Percentiles rank a stretch among this genome's conserved stretches.
Conservation (phyloP, 176 grass and related monocot genomes). For the bread wheat (Triticum aestivum) region DNA sequence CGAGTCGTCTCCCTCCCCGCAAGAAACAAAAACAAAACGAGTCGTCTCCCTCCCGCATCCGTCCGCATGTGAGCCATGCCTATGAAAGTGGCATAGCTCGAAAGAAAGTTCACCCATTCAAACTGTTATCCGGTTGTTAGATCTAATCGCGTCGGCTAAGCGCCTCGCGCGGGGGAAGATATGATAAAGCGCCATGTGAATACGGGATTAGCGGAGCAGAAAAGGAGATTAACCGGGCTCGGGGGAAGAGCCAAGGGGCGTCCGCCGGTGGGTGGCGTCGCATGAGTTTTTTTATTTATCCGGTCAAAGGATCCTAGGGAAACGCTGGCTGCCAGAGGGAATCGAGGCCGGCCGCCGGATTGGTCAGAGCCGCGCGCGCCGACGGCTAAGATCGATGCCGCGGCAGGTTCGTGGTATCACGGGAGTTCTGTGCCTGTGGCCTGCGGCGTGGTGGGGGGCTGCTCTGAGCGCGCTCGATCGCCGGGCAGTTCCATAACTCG, state of each 20-base stretch:
- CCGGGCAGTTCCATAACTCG: slow-evolving; percentile 19
- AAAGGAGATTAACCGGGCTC: not conserved
- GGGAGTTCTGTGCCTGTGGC: not conserved
- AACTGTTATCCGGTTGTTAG: slow-evolving; percentile 5
- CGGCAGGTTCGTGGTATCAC: not conserved
- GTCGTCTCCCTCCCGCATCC: not conserved
- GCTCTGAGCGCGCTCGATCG: not conserved
- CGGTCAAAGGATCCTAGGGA: slow-evolving; percentile 46
- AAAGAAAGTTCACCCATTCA: not conserved
- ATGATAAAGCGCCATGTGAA: not conserved
- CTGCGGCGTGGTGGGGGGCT: not conserved
- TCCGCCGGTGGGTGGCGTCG: slow-evolving; percentile 12
- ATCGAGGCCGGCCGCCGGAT: slow-evolving; percentile 36
- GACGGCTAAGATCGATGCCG: not conserved
- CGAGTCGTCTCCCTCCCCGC: not conserved
- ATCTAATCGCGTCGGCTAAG: slow-evolving; percentile 20
- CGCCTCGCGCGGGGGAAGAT: not conserved
- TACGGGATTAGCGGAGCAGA: slow-evolving; percentile 19
- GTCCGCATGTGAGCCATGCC: slow-evolving; percentile 16
- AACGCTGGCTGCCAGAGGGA: slow-evolving; percentile 11
- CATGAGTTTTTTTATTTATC: not conserved
- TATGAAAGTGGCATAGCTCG: not conserved
- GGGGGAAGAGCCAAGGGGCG: not conserved
- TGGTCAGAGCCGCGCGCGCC: not conserved
- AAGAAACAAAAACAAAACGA: too few species aligned